These are phyloP conservation scores for Talaromyces rugulosus DNA, from an alignment of 2,329 filamentous ascomycete genomes.

Conservation along the genomic window DNA sequence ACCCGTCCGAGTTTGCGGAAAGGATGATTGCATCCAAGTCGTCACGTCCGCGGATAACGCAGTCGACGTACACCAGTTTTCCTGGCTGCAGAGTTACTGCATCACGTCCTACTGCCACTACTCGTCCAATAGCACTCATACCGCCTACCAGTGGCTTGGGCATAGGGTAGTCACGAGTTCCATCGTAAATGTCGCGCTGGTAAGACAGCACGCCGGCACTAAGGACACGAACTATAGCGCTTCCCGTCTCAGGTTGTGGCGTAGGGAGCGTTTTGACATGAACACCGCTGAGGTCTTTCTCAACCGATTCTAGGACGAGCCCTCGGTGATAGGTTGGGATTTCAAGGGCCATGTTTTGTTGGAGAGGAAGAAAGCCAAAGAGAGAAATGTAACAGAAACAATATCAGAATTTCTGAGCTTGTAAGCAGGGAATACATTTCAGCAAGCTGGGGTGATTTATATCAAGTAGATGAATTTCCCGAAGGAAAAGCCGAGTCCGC, in stretches of 20 bases:
- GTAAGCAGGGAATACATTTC: not conserved
- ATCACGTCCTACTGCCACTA: slow-evolving; percentile 35
- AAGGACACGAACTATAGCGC: slow-evolving; percentile 38
- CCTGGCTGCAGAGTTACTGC: slow-evolving; percentile 31
- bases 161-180: slow-evolving; percentile 27
- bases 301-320: slow-evolving; percentile 16
- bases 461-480: not conserved
- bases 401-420: not conserved
- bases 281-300: slow-evolving; percentile 22
- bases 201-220: slow-evolving; percentile 39
- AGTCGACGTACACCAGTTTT: slow-evolving; percentile 38
- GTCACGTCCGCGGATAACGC: slow-evolving; percentile 34
- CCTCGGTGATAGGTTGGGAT: slow-evolving; percentile 10
- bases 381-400: not conserved
- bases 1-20: slow-evolving; percentile 26
- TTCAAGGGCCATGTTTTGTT: not conserved
- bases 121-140: slow-evolving; percentile 32
- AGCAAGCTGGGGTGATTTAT: not conserved
- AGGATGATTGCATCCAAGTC: slow-evolving; percentile 26
- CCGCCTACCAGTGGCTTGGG: slow-evolving; percentile 35
- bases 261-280: slow-evolving; percentile 21
- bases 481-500: not conserved
- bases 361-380: not conserved
- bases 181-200: slow-evolving; percentile 37
- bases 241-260: slow-evolving; percentile 31